These are phyloP conservation scores for Zymoseptoria tritici DNA, from an alignment of 2,329 filamentous ascomycete genomes.

Conservation along the genomic window DNA sequence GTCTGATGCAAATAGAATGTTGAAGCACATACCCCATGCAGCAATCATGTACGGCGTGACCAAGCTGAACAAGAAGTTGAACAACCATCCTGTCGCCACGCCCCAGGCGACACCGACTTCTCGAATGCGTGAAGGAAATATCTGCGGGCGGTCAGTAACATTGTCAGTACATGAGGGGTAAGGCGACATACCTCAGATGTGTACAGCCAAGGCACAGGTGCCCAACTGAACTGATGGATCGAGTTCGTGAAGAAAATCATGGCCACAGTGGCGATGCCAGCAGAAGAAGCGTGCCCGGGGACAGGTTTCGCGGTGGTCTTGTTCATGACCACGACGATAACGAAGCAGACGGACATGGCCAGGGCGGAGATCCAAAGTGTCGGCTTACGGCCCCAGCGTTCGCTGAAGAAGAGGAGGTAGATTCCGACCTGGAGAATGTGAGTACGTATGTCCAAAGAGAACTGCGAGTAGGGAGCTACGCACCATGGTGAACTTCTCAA, in stretches of 20 bases:
- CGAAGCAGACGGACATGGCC: conserved; percentile 32
- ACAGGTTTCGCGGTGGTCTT: conserved; percentile 23
- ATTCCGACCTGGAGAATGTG: conserved; percentile 29
- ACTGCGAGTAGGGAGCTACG: background rate
- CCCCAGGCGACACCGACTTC: conserved; percentile 45
- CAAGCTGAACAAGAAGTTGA: conserved; percentile 45
- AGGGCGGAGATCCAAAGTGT: conserved; percentile 22
- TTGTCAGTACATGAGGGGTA: conserved; percentile 31
- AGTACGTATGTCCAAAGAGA: background rate
- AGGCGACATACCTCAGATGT: conserved; percentile 27
- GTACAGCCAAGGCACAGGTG: conserved; percentile 45
- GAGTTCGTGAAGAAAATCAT: conserved; percentile 51
- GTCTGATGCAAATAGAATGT: background rate
- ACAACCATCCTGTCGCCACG: conserved; percentile 45
- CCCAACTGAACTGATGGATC: conserved; percentile 48
- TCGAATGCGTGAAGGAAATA: conserved; percentile 47
- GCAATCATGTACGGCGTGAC: conserved; percentile 47
- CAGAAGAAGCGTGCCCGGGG: conserved; percentile 23
- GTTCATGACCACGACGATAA: conserved; percentile 29
- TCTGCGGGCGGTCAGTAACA: conserved; percentile 40
- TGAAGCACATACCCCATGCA: conserved; percentile 32
- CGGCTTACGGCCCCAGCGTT: conserved; percentile 38
- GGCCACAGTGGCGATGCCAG: conserved; percentile 46
- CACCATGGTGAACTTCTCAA: conserved; percentile 43
- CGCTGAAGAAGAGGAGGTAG: conserved; percentile 47